Percentiles rank a stretch among this genome's conserved stretches.
These are phyloP conservation scores for Neurospora sp. DNA, from an alignment of 495 filamentous ascomycete genomes.

Conservation along the genomic window DNA sequence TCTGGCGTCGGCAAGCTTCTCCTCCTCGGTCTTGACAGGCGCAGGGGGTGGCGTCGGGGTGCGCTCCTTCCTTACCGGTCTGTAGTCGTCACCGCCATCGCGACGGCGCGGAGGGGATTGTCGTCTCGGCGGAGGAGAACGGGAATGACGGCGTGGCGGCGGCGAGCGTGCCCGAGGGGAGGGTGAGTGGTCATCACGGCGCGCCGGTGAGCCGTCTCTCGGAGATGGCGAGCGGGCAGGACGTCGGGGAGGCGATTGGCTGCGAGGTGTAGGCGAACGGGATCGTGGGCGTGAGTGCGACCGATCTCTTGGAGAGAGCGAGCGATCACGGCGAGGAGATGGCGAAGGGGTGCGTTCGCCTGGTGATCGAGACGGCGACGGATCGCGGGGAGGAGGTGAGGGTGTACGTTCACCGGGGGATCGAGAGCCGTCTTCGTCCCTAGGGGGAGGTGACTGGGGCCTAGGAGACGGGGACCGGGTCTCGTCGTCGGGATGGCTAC, in stretches of 20 bases:
- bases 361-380: neutral
- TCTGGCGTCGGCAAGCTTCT: conserved; percentile 71
- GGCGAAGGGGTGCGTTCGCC: conserved; percentile 1
- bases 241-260: conserved; percentile 5
- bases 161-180: conserved; percentile 1
- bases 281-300: neutral
- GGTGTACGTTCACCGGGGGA: neutral
- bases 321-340: conserved; percentile 3
- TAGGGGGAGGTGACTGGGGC: neutral
- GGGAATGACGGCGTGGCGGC: conserved; percentile 8
- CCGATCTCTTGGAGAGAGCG: neutral
- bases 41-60: conserved; percentile 40
- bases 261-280: neutral
- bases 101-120: conserved; percentile 18
- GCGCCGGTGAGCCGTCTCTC: neutral
- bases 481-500: conserved; percentile 4
- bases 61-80: conserved; percentile 23
- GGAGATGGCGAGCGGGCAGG: conserved; percentile 4
- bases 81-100: conserved; percentile 34
- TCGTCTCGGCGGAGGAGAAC: conserved; percentile 17
- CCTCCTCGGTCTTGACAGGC: conserved; percentile 58
- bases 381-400: neutral
- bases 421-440: neutral
- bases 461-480: conserved; percentile 3
- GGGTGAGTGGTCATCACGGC: conserved; percentile 1